Conservation (phyloP, 805 yeast species). For the Metschnikowia kofuensis region DNA sequence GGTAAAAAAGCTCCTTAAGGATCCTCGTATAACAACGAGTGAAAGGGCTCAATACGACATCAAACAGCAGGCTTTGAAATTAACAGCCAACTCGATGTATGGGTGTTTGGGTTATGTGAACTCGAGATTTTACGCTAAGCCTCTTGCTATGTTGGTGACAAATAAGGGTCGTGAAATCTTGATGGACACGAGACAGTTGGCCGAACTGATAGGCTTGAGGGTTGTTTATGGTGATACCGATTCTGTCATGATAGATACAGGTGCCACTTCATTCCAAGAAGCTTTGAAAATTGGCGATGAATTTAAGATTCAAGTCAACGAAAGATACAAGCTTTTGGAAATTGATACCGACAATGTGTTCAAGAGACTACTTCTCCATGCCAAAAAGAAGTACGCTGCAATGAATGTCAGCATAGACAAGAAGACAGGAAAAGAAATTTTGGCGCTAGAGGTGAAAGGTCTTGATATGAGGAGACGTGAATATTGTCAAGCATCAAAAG, state of each 20-base stretch:
- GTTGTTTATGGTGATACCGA: conserved; percentile 99
- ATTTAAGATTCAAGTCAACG: conserved; percentile 83
- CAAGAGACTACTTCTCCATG: conserved; percentile 76
- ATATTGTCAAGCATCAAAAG: conserved; percentile 89
- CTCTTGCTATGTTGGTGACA: conserved; percentile 93
- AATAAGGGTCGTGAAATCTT: conserved; percentile 93
- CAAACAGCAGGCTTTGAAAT: conserved; percentile 90
- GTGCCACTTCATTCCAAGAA: conserved; percentile 61
- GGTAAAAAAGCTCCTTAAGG: conserved; percentile 82
- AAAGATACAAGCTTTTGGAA: conserved; percentile 80
- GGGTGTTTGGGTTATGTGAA: conserved; percentile 94
- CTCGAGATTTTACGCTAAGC: conserved; percentile 93
- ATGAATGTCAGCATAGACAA: conserved; percentile 54
- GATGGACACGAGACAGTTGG: conserved; percentile 88
- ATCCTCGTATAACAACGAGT: conserved; percentile 57
- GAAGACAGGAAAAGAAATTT: conserved; percentile 50
- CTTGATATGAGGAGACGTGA: conserved; percentile 97
- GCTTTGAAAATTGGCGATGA: conserved; percentile 82
- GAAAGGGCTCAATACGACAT: conserved; percentile 87
- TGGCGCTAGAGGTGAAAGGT: conserved; percentile 86
- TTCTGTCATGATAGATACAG: conserved; percentile 97
- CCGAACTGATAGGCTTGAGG: conserved; percentile 75
- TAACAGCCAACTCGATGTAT: conserved; percentile 99
- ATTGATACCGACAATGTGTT: conserved; percentile 95
- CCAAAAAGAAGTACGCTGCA: conserved; percentile 98